Percentiles rank a stretch among this genome's conserved stretches.
phyloP scores from a whole-genome alignment of 2,329 filamentous ascomycete genomes.

The Cercospora beticola region DNA sequence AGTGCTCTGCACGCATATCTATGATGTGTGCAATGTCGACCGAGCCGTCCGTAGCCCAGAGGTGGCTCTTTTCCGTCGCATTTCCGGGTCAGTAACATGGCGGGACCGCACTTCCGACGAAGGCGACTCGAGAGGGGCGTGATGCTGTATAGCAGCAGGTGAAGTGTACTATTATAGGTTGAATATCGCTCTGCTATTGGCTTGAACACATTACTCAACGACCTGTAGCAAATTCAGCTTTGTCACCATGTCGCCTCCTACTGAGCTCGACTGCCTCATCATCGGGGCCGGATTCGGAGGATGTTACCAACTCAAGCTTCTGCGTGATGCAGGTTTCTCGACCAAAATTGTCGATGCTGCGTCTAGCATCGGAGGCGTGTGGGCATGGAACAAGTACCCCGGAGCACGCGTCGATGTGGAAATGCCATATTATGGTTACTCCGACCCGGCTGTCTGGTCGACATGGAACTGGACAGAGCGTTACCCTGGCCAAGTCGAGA shows the following conservation, averaged over 20 bases:
- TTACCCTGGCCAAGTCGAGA: slow-evolving; percentile 39
- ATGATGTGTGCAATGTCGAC: not conserved
- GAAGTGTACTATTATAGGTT: not conserved
- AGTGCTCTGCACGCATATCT: not conserved
- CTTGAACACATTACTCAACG: not conserved
- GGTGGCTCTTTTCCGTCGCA: not conserved
- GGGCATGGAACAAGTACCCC: slow-evolving; percentile 40
- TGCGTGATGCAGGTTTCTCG: slow-evolving; percentile 34
- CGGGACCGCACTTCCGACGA: not conserved
- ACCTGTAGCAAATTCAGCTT: not conserved
- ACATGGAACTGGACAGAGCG: slow-evolving; percentile 54
- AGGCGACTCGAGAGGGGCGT: not conserved
- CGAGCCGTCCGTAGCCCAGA: not conserved
- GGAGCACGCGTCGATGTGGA: slow-evolving; percentile 49
- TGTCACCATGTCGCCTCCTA: not conserved
- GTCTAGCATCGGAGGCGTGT: slow-evolving; percentile 37
- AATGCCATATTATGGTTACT: slow-evolving; percentile 49
- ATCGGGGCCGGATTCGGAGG: slow-evolving; percentile 24
- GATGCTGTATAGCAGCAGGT: not conserved
- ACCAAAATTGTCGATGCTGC: slow-evolving; percentile 37
- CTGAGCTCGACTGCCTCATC: slow-evolving; percentile 10
- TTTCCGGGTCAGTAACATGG: not conserved
- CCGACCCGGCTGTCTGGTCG: slow-evolving; percentile 49
- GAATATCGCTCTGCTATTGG: not conserved
- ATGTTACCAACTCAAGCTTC: slow-evolving; percentile 27